phyloP scores from a whole-genome alignment of 306 rosid genomes.

The Vigna trinervia region DNA sequence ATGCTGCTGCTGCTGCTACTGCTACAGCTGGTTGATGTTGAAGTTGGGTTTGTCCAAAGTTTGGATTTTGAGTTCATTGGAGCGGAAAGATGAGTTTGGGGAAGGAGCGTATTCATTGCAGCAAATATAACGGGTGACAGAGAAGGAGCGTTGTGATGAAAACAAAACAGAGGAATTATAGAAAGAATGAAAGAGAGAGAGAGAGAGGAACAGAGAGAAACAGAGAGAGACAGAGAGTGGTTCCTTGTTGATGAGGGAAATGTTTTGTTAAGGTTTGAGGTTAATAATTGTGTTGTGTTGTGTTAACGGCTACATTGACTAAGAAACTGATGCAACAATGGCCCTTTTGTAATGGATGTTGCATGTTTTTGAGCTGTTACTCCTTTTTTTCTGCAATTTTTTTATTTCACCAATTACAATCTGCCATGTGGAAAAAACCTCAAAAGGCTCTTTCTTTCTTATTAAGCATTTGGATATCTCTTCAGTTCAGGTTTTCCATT shows the following conservation, averaged over 20 bases:
- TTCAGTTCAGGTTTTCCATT: too few species aligned
- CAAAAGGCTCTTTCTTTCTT: not conserved
- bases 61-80: constrained; percentile 40
- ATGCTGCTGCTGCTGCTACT: constrained; percentile 32
- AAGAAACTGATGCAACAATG: too few species aligned
- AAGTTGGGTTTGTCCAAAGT: constrained; percentile 38
- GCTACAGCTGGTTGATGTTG: constrained; percentile 47
- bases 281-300: not conserved
- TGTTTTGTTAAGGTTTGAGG: constrained; percentile 7
- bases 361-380: not conserved
- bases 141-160: constrained; percentile 33
- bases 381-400: not conserved
- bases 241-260: constrained; percentile 54
- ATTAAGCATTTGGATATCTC: too few species aligned
- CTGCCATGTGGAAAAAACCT: not conserved
- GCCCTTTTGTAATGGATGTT: constrained; percentile 2
- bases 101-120: constrained; percentile 40
- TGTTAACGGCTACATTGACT: constrained; percentile 33
- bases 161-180: not conserved
- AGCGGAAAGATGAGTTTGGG: constrained; percentile 33
- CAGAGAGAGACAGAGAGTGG: not conserved
- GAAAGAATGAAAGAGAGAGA: not conserved
- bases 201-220: not conserved
- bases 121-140: not conserved
- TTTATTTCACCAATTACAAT: not conserved